Percentiles rank a stretch among this genome's conserved stretches.
Evolutionary conservation across 495 filamentous ascomycete genomes (phyloP).

Genomic region (Friedmanniomyces simplex): DNA sequence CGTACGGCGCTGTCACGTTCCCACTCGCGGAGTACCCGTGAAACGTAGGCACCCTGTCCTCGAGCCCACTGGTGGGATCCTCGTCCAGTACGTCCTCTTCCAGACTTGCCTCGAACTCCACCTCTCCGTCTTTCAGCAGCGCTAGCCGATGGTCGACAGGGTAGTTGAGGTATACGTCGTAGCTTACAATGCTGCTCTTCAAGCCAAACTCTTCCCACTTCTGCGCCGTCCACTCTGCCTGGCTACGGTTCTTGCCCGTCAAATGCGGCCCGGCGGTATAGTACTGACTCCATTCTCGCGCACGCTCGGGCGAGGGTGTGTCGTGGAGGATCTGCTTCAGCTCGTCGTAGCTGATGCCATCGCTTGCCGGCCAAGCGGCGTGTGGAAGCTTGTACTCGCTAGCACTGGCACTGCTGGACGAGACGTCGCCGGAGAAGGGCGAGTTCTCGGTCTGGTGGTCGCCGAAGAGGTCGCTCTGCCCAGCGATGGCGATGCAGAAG

Average conservation of each 20-base stretch:
- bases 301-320: slow-evolving; percentile 59
- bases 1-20: slow-evolving; percentile 74
- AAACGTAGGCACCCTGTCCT: slow-evolving; percentile 78
- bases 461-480: slow-evolving; percentile 22
- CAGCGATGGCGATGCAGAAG: slow-evolving; percentile 37
- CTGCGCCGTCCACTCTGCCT: slow-evolving; percentile 80
- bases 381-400: slow-evolving; percentile 25
- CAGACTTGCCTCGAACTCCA: slow-evolving; percentile 69
- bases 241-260: slow-evolving; percentile 74
- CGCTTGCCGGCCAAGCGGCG: slow-evolving; percentile 27
- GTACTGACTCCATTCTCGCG: slow-evolving; percentile 76
- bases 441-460: slow-evolving; percentile 7
- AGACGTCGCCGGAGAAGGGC: slow-evolving; percentile 4
- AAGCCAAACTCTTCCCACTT: slow-evolving; percentile 80
- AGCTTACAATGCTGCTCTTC: slow-evolving; percentile 58
- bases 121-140: slow-evolving; percentile 55
- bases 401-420: slow-evolving; percentile 24
- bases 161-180: slow-evolving; percentile 89
- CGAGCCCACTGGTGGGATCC: slow-evolving; percentile 62
- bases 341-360: slow-evolving; percentile 47
- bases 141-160: slow-evolving; percentile 70
- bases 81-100: slow-evolving; percentile 81
- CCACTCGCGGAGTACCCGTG: slow-evolving; percentile 90
- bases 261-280: slow-evolving; percentile 85
- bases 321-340: slow-evolving; percentile 59